Evolutionary conservation across 1,284 basidiomycete species (phyloP), one percentile per base, ranked within the genome.

Genomic region (Pseudozyma flocculosa): DNA sequence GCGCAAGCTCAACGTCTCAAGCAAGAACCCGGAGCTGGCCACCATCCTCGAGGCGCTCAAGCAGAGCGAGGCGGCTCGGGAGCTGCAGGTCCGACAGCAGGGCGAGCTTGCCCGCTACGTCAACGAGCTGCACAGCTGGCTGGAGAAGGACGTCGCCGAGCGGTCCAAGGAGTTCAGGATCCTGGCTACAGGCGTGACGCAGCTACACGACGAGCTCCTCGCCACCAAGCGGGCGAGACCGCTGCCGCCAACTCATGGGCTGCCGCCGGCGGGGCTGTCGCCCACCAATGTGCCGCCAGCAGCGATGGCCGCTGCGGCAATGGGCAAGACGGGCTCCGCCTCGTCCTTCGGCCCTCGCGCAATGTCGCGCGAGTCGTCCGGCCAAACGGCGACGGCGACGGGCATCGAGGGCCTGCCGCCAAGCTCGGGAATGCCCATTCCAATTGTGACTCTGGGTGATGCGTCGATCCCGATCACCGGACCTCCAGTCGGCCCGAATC

Each of bases 111-210:
- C 68, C 14, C 49, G 70, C 36, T 74, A 74, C 37, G 55, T 74
- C 41, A 71, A 70, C 57, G 70, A 74, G 52, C 65, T 74, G 47
- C 73, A 74, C 26, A 43, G 48, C 1, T 74, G 72, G 72, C 48
- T 74, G 10, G 72, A 74, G 42, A 43, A 54, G 2, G 72, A 74
- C 45, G 62, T 72, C 2, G 55, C 60, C 10, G 68, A 74, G 49
- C 56, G 72, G 3, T 57, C 61, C 5, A 72, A 72, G 40, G 71
- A 73, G 26, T 72, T 68, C 63, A 45, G 68, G 2, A 63, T 60
- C 8, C 58, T 73, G 1, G 60, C 68, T 3, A 50, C 60, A 29
- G 70, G 68, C 15, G 71, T 73, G 4, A 61, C 66, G 21, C 67
- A 65, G 37, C 55, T 73, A 8, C 58, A 64, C 23, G 60, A 70